A percentile compares a stretch with the other conserved stretches of the same genome.
Conservation (phyloP, 352 stramenopile genomes). For the Globisporangium ultimum region DNA sequence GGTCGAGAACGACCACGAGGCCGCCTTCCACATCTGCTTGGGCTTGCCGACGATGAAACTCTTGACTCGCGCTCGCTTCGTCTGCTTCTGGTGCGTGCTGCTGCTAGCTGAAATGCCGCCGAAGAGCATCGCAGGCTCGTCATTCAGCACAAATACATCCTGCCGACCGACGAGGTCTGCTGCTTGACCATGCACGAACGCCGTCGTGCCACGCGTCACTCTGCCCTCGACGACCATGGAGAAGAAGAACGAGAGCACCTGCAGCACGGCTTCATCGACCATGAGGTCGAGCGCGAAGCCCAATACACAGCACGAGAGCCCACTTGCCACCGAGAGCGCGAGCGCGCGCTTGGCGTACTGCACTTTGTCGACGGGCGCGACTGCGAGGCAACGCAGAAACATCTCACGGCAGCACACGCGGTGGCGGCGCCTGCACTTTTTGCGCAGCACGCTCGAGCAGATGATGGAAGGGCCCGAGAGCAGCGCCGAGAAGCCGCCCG, state of each 20-base stretch:
- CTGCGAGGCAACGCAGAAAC: conserved; percentile 7
- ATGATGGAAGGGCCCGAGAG: conserved; percentile 19
- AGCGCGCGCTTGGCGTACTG: conserved; percentile 21
- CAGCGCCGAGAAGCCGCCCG: conserved; percentile 17
- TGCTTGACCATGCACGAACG: conserved; percentile 6
- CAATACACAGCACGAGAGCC: conserved; percentile 23
- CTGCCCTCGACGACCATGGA: conserved; percentile 10
- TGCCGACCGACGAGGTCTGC: conserved; percentile 14
- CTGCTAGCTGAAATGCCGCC: not conserved
- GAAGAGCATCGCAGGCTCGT: conserved; percentile 1
- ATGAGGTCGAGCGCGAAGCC: conserved; percentile 23
- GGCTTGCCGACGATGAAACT: conserved; percentile 6
- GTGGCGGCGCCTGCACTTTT: conserved; percentile 20
- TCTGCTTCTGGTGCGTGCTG: not conserved
- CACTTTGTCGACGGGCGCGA: conserved; percentile 13
- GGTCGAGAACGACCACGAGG: conserved; percentile 17
- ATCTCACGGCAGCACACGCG: conserved; percentile 14
- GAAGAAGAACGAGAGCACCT: conserved; percentile 23
- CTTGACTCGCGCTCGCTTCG: not conserved
- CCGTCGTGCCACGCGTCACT: conserved; percentile 10
- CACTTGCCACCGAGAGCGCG: conserved; percentile 19
- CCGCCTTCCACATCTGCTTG: conserved; percentile 10
- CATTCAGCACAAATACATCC: conserved; percentile 10
- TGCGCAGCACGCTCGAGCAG: conserved; percentile 18
- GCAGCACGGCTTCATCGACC: conserved; percentile 21